These are phyloP conservation scores for Termitomyces sp. DNA, from an alignment of 1,284 basidiomycete genomes.

Conservation along the genomic window DNA sequence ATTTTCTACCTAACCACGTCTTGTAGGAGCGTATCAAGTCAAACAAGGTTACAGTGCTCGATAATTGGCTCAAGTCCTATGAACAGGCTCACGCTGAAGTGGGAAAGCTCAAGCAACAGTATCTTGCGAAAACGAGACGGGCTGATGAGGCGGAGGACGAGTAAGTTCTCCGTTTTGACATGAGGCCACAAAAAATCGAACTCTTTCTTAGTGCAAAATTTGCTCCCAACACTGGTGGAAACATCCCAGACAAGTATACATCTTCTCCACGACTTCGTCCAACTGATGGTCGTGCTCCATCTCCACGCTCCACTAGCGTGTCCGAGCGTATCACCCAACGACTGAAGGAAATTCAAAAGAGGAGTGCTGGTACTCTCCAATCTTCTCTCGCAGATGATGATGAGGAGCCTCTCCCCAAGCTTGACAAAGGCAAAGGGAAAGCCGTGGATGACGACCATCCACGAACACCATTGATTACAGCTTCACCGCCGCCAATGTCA, in stretches of 20 bases:
- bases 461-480: conserved; percentile 30
- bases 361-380: conserved; percentile 37
- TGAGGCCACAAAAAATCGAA: not conserved
- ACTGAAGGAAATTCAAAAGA: conserved; percentile 69
- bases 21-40: conserved; percentile 53
- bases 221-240: conserved; percentile 58
- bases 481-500: conserved; percentile 63
- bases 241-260: conserved; percentile 61
- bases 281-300: conserved; percentile 47
- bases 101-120: conserved; percentile 67
- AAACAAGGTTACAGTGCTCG: conserved; percentile 54
- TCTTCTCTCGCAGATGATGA: conserved; percentile 21
- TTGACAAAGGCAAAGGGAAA: conserved; percentile 78
- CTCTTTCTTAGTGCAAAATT: conserved; percentile 64
- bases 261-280: conserved; percentile 65
- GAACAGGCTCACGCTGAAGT: conserved; percentile 63
- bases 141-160: conserved; percentile 91
- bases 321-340: conserved; percentile 74
- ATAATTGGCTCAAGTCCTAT: conserved; percentile 68
- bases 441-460: conserved; percentile 40
- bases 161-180: conserved; percentile 40
- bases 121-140: conserved; percentile 70
- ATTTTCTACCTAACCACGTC: conserved; percentile 8
- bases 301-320: conserved; percentile 60
- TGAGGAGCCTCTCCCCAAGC: conserved; percentile 39